phyloP scores from a whole-genome alignment of 2,329 filamentous ascomycete genomes.

The Colletotrichum truncatum region DNA sequence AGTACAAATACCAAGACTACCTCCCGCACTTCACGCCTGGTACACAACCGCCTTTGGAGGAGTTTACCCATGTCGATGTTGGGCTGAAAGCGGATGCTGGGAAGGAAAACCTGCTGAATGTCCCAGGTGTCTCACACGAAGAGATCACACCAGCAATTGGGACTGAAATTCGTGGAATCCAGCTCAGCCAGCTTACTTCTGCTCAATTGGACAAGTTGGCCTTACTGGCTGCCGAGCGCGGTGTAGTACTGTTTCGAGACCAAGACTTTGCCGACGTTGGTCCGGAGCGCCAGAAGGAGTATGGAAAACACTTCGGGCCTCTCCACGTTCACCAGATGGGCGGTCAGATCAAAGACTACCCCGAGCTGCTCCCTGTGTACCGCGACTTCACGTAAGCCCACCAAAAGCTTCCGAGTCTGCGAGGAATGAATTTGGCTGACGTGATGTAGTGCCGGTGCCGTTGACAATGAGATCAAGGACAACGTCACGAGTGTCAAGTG shows the following conservation, averaged over 20 bases:
- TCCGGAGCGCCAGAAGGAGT: background rate
- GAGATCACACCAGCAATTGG: conserved; percentile 40
- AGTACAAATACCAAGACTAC: background rate
- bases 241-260: conserved; percentile 47
- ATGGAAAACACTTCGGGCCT: background rate
- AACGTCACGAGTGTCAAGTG: background rate
- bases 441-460: background rate
- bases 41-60: conserved; percentile 58
- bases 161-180: conserved; percentile 50
- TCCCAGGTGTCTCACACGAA: background rate
- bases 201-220: conserved; percentile 51
- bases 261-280: conserved; percentile 38
- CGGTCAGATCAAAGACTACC: background rate
- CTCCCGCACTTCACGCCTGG: background rate
- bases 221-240: conserved; percentile 48
- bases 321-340: background rate
- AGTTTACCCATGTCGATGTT: conserved; percentile 71
- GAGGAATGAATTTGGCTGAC: rapidly evolving
- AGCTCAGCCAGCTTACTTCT: conserved; percentile 47
- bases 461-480: conserved; percentile 1
- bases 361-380: background rate
- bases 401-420: background rate
- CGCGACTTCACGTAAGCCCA: background rate
- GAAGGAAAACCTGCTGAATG: conserved; percentile 66
- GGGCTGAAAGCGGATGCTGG: conserved; percentile 70